These are phyloP conservation scores for Pythium biforme DNA, from an alignment of 352 stramenopile genomes.

Conservation along the genomic window DNA sequence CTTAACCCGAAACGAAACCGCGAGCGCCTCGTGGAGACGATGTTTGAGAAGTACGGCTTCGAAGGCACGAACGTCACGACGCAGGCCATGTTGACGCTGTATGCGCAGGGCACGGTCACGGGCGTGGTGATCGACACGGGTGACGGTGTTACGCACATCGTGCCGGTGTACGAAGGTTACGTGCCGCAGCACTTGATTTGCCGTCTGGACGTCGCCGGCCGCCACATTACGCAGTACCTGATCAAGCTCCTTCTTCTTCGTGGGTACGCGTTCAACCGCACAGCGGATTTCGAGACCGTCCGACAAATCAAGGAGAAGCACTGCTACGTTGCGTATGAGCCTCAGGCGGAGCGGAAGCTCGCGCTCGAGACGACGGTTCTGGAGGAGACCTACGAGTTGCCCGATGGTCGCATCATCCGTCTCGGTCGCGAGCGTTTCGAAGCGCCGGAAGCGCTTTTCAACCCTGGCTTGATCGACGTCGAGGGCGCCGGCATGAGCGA, in stretches of 20 bases:
- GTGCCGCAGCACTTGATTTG: constrained; percentile 90
- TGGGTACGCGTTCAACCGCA: constrained; percentile 91
- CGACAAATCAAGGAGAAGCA: constrained; percentile 95
- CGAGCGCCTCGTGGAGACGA: constrained; percentile 89
- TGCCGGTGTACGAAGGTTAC: constrained; percentile 69
- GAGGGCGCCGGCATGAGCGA: constrained; percentile 94
- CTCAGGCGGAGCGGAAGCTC: constrained; percentile 79
- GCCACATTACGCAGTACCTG: constrained; percentile 94
- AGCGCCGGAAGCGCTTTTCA: constrained; percentile 95
- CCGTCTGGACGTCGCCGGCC: constrained; percentile 89
- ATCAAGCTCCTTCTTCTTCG: constrained; percentile 92
- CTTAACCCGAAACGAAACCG: constrained; percentile 92
- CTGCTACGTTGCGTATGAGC: constrained; percentile 93
- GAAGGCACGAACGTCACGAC: constrained; percentile 89
- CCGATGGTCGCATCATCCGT: constrained; percentile 95
- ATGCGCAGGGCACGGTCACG: constrained; percentile 88
- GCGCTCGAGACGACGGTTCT: constrained; percentile 91
- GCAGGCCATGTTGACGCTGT: constrained; percentile 93
- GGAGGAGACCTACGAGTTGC: constrained; percentile 93
- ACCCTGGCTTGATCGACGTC: constrained; percentile 96
- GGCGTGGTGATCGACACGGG: constrained; percentile 92
- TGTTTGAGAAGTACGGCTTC: constrained; percentile 94
- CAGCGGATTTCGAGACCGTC: constrained; percentile 92
- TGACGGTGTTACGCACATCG: constrained; percentile 93
- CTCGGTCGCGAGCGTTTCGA: constrained; percentile 95